Percentiles rank a stretch among this genome's conserved stretches.
Conservation (phyloP, 257 asterid species). For the Nicotiana benthamiana region DNA sequence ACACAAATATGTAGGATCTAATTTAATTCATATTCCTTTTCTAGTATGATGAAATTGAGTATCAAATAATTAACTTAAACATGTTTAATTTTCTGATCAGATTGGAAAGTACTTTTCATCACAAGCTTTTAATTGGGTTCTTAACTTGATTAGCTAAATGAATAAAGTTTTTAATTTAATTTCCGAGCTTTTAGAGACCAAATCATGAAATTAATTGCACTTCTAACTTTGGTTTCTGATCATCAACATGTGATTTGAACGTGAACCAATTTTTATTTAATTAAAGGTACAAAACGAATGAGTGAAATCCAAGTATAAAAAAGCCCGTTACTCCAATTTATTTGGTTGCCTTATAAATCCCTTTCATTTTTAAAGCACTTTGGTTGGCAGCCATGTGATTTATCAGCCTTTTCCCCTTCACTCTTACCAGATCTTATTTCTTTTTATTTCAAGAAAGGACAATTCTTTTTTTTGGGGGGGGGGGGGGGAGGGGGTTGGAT, state of each 20-base stretch:
- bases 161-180: background rate
- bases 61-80: background rate
- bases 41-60: background rate
- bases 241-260: conserved; percentile 21
- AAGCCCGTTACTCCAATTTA: background rate
- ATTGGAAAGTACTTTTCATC: background rate
- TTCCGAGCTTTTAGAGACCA: background rate
- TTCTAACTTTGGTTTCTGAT: conserved; percentile 5
- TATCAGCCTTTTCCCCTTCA: conserved; percentile 31
- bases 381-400: conserved; percentile 38
- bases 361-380: conserved; percentile 24
- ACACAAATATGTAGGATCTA: background rate
- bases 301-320: background rate
- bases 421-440: background rate
- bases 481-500: no score
- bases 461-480: background rate
- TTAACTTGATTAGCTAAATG: conserved; percentile 1
- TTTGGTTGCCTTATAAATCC: conserved; percentile 11
- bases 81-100: background rate
- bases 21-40: background rate
- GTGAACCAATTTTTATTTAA: background rate
- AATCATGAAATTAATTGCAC: background rate
- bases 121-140: background rate
- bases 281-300: background rate
- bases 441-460: background rate